Evolutionary conservation across 345 rosid species (phyloP), one percentile per base, ranked within the genome.

Genomic region (Melastoma malabathricum): DNA sequence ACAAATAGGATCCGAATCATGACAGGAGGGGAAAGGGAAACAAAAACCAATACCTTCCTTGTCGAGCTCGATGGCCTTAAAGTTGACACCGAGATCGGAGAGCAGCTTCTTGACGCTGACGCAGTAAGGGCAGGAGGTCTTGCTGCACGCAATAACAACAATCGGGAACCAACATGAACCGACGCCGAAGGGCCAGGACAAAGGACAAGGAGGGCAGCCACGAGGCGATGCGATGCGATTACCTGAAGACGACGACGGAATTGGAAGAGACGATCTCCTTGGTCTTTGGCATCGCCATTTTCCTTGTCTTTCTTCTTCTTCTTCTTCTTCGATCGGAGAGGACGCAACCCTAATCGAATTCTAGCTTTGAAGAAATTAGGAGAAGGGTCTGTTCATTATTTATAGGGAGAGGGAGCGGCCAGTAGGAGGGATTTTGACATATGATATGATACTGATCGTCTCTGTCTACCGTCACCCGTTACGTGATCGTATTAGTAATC

Each of bases 181-280:
- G 3, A n/a, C 13, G 0, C 15, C 15, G 10, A 27, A 52, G 34
- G 44, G 18, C 31, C 4, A 34, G 12, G 1, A 12, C 9, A 25
- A 5, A n/a, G 10, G 2, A 20, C 25, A 22, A 22, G 25, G 25
- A 22, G 25, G 25, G 25, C 25, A 22, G 25, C 25, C 25, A 47
- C 6, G 44, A 27, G 27, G 7, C 6, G 39, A n/a, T 10, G 31
- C 12, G 54, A 51, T 17, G 19, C 1, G 10, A 13, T 1, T 48
- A 74, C 89, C 89, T 81, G 83, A 83, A 86, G 72, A 86, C 89
- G 56, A 81, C 77, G 59, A 83, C 86, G 53, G 83, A 7, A 17
- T 83, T 77, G 58, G 56, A 45, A 46, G 82, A 63, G 15, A 83
- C 83, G 34, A 71, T 39, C 52, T 86, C 84, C 57, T 78, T 65